A percentile compares a stretch with the other conserved stretches of the same genome.
phyloP scores from a whole-genome alignment of 805 yeast species.

The Yarrowia alimentaria region DNA sequence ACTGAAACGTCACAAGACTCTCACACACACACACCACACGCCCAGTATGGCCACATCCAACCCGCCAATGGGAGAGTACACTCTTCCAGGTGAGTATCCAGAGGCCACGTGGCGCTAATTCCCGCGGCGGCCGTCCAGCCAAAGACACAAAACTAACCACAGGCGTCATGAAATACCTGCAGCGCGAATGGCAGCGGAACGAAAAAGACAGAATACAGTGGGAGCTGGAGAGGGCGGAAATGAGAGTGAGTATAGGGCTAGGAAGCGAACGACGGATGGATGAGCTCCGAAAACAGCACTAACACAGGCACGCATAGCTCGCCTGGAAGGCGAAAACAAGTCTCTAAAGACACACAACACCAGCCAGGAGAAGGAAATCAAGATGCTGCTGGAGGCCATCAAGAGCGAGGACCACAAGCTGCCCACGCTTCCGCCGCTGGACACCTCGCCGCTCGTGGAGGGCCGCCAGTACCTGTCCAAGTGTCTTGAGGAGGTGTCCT shows the following conservation, averaged over 20 bases:
- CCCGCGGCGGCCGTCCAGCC: not conserved
- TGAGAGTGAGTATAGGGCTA: slow-evolving; percentile 44
- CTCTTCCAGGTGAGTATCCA: slow-evolving; percentile 39
- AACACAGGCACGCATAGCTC: slow-evolving; percentile 44
- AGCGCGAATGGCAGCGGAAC: slow-evolving; percentile 59
- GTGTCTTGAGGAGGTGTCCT: slow-evolving; percentile 42
- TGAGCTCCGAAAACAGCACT: not conserved
- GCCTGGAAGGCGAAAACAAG: slow-evolving; percentile 54
- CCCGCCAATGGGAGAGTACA: slow-evolving; percentile 36
- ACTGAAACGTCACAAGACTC: no score
- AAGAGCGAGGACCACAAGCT: slow-evolving; percentile 18
- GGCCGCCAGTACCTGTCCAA: slow-evolving; percentile 39
- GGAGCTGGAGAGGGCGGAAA: slow-evolving; percentile 60
- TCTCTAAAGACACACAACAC: slow-evolving; percentile 38
- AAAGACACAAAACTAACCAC: slow-evolving; percentile 33
- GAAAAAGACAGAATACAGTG: slow-evolving; percentile 60
- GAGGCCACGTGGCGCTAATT: no score
- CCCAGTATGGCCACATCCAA: slow-evolving; percentile 29
- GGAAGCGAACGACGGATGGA: not conserved
- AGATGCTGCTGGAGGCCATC: slow-evolving; percentile 36
- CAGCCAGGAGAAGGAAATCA: slow-evolving; percentile 35
- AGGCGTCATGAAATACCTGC: slow-evolving; percentile 64
- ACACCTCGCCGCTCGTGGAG: slow-evolving; percentile 32
- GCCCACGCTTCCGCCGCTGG: slow-evolving; percentile 14
- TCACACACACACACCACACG: not conserved